These are phyloP conservation scores for Aegilops bicornis DNA, from an alignment of 176 grass and related monocot species.

Conservation along the genomic window DNA sequence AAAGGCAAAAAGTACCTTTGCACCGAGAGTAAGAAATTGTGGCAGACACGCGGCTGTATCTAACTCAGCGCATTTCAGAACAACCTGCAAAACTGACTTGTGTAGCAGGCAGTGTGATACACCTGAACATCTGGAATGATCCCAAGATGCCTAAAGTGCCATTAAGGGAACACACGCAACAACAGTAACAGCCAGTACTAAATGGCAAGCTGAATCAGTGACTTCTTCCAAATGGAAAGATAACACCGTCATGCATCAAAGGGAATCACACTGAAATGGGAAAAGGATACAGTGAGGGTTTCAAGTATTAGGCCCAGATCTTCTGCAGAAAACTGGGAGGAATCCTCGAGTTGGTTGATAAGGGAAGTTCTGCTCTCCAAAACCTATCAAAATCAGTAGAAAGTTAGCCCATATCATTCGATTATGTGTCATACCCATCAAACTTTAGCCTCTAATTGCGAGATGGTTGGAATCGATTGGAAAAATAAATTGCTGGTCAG, in stretches of 20 bases:
- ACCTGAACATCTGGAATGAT: constrained; percentile 59
- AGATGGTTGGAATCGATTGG: background rate
- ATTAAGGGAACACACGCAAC: constrained; percentile 45
- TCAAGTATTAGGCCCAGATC: constrained; percentile 52
- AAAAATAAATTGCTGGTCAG: background rate
- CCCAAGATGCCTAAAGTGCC: constrained; percentile 63
- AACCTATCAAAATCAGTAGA: constrained; percentile 44
- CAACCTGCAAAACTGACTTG: constrained; percentile 70
- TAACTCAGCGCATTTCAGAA: constrained; percentile 59
- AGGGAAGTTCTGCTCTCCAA: constrained; percentile 61
- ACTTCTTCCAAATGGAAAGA: background rate
- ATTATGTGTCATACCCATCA: background rate
- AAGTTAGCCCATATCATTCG: background rate
- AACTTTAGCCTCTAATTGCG: too few relatives aligned
- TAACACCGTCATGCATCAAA: background rate
- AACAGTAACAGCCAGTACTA: background rate
- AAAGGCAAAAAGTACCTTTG: constrained; percentile 55
- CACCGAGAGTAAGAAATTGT: constrained; percentile 61
- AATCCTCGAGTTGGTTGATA: constrained; percentile 63
- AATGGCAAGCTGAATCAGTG: background rate
- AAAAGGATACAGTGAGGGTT: constrained; percentile 68
- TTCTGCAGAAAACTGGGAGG: constrained; percentile 30
- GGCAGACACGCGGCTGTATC: constrained; percentile 36
- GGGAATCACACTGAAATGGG: background rate
- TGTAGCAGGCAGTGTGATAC: constrained; percentile 72